A percentile compares a stretch with the other conserved stretches of the same genome.
Conservation (phyloP, 1,284 basidiomycete species). For the Trichosporon inkin region DNA sequence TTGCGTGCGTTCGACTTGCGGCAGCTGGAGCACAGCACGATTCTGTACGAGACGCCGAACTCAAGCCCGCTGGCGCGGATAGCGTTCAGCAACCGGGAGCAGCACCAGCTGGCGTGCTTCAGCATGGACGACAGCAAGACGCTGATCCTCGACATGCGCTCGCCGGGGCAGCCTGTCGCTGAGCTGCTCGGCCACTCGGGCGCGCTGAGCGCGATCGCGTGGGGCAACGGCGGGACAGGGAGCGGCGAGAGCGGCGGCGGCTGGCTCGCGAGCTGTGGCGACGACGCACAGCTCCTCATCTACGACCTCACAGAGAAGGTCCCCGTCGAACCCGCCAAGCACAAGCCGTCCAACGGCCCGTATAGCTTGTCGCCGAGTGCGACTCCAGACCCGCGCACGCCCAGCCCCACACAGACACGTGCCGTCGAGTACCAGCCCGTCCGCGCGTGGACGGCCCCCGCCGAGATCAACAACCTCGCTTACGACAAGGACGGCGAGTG, state of each 20-base stretch:
- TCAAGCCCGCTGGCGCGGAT: constrained; percentile 67
- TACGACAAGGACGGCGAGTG: constrained; percentile 72
- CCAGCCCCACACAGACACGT: constrained; percentile 39
- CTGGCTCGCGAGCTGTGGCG: constrained; percentile 77
- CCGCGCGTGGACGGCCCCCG: constrained; percentile 74
- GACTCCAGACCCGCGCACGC: constrained; percentile 60
- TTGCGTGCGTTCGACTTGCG: constrained; percentile 94
- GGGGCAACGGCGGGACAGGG: constrained; percentile 59
- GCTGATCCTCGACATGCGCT: constrained; percentile 89
- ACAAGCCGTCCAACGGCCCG: constrained; percentile 8
- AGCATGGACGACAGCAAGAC: constrained; percentile 72
- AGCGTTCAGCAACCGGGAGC: constrained; percentile 61
- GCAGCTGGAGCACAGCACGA: constrained; percentile 95
- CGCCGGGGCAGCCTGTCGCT: constrained; percentile 86
- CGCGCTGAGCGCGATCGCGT: constrained; percentile 74
- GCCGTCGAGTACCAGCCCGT: constrained; percentile 62
- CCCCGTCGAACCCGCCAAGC: constrained; percentile 22
- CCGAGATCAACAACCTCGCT: constrained; percentile 78
- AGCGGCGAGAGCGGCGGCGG: constrained; percentile 60
- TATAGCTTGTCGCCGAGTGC: constrained; percentile 52
- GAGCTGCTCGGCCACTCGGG: constrained; percentile 72
- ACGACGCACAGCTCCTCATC: constrained; percentile 82
- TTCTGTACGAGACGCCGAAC: constrained; percentile 86
- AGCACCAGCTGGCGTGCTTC: constrained; percentile 51
- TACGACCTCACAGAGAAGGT: constrained; percentile 66